phyloP scores from a whole-genome alignment of 768 basidiomycete species.

The Tulasnella sp. region DNA sequence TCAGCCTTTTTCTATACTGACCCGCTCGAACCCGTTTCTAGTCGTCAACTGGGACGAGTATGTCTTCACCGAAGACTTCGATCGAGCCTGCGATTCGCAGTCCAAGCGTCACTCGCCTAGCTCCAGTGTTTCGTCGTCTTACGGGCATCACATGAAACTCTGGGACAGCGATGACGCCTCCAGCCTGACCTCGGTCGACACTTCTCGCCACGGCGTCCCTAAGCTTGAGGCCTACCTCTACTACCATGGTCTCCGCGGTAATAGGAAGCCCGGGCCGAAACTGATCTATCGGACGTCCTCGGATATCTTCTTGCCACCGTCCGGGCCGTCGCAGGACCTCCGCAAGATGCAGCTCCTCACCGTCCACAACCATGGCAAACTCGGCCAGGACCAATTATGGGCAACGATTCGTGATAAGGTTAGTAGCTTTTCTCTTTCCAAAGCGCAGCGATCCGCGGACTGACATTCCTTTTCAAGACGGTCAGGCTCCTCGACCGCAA shows the following conservation, averaged over 20 bases:
- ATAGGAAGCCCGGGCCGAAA: constrained; percentile 43
- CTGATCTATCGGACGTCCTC: constrained; percentile 46
- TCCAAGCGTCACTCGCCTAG: not conserved
- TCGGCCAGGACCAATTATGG: constrained; percentile 45
- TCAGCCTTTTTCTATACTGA: constrained; percentile 38
- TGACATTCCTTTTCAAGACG: constrained; percentile 46
- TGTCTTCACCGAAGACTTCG: constrained; percentile 32
- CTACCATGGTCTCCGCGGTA: constrained; percentile 43
- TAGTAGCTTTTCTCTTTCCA: constrained; percentile 43
- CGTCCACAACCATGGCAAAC: constrained; percentile 43
- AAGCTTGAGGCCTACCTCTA: constrained; percentile 44
- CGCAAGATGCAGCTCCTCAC: constrained; percentile 44
- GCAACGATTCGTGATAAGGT: constrained; percentile 45
- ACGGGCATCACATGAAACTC: not conserved
- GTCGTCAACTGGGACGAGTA: constrained; percentile 30
- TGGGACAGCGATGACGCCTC: constrained; percentile 23
- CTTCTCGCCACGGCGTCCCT: constrained; percentile 38
- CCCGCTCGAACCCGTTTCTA: constrained; percentile 36
- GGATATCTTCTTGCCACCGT: constrained; percentile 44
- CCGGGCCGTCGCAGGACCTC: constrained; percentile 43
- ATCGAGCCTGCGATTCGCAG: constrained; percentile 13
- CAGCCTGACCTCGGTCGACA: constrained; percentile 28
- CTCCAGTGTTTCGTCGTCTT: constrained; percentile 9
- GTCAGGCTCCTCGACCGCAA: constrained; percentile 41
- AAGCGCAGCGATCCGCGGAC: constrained; percentile 41